Conservation (phyloP, 768 basidiomycete species). For the Xerocomellus intermedius region DNA sequence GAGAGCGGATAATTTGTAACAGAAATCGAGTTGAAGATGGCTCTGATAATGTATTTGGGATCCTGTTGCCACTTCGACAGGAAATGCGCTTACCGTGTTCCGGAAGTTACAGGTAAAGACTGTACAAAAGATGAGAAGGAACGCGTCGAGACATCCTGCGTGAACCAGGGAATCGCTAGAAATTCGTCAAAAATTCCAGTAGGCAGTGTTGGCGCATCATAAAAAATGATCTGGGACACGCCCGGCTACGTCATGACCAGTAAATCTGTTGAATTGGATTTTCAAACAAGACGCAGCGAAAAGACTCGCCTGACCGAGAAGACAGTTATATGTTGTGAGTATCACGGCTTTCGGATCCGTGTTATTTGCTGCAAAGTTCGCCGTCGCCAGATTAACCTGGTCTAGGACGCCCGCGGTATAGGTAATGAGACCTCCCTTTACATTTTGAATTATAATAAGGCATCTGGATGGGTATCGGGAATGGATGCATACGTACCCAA, state of each 20-base stretch:
- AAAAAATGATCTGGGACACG: constrained; percentile 45
- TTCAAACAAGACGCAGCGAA: too few species aligned
- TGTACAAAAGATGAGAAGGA: constrained; percentile 18
- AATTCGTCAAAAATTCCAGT: constrained; percentile 28
- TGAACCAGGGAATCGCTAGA: constrained; percentile 9
- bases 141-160: constrained; percentile 4
- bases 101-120: not conserved
- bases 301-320: not conserved
- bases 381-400: constrained; percentile 17
- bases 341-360: constrained; percentile 32
- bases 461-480: not conserved
- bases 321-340: constrained; percentile 42
- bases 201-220: constrained; percentile 42
- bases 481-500: constrained; percentile 47
- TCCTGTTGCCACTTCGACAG: not conserved
- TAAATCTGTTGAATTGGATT: not conserved
- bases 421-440: constrained; percentile 50
- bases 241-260: constrained; percentile 1
- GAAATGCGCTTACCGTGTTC: not conserved
- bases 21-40: constrained; percentile 9
- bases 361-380: constrained; percentile 18
- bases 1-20: constrained; percentile 4
- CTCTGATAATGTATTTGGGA: not conserved
- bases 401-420: constrained; percentile 15
- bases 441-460: not conserved